Evolutionary conservation across 1,284 basidiomycete species (phyloP).

Genomic region (Amylostereum areolatum): DNA sequence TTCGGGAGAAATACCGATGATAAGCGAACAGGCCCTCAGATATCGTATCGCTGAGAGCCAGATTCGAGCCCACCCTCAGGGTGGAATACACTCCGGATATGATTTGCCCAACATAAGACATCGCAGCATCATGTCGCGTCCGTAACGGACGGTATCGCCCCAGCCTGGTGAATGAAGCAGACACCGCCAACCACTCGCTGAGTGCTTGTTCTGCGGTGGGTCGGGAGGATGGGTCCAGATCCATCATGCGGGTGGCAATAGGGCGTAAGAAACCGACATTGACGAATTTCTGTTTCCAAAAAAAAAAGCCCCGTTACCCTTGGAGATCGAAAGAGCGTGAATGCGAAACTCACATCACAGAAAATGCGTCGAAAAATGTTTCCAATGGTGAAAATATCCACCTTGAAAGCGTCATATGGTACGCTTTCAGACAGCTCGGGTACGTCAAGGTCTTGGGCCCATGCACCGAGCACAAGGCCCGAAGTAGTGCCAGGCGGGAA

Average conservation of each 20-base stretch:
- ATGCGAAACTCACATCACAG: slow-evolving; percentile 12
- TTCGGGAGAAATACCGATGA: too few species aligned
- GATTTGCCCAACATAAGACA: too few species aligned
- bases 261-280: slow-evolving; percentile 18
- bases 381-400: slow-evolving; percentile 23
- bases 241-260: slow-evolving; percentile 15
- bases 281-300: slow-evolving; percentile 13
- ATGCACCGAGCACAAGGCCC: slow-evolving; percentile 7
- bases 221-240: slow-evolving; percentile 8
- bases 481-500: slow-evolving; percentile 2
- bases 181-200: too few species aligned
- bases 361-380: slow-evolving; percentile 18
- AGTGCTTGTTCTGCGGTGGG: neutral
- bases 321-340: neutral
- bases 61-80: too few species aligned
- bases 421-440: slow-evolving; percentile 20
- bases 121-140: too few species aligned
- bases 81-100: too few species aligned
- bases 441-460: slow-evolving; percentile 17
- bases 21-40: too few species aligned
- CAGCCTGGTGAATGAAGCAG: too few species aligned
- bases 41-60: too few species aligned
- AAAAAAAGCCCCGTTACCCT: neutral
- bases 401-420: slow-evolving; percentile 24
- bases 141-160: too few species aligned